Evolutionary conservation across 2,329 filamentous ascomycete genomes (phyloP), one percentile per base, ranked within the genome.

Genomic region (Pseudogymnoascus sp.): DNA sequence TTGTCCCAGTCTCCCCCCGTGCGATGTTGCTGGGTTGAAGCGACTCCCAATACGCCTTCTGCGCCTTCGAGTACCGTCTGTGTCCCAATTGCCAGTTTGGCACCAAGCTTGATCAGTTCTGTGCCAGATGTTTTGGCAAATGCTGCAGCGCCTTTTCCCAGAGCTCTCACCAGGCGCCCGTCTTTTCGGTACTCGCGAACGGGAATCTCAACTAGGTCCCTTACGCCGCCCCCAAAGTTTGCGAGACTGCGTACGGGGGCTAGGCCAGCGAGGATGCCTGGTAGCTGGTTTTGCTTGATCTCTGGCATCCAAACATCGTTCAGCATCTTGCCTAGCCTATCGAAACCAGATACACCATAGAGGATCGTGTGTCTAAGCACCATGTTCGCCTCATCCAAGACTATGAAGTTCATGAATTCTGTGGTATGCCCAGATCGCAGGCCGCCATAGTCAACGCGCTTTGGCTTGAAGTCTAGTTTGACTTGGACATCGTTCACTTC

Each of bases 361-460:
- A 97, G 86, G 69, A 99, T 97, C 26, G 90, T 89, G 73, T 93
- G 93, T 11, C 90, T 85, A 62, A 99, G 82, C 5, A 89, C 84
- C 82, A 99, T 89, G 66, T 93, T 87, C 1, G 95, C 87, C 68
- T 90, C 88, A 69, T 99, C 95, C 1, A 99, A 83, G 12, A 93
- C 90, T 67, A 99, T 83, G 73, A 99, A 97, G 75, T 99, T 99
- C 93, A 97, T 97, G 71, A 99, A 96, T 74, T 99, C 95, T 0
- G 91, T 96, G 0, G 95, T 97, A 68, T 91, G 91, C 1, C 95
- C 95, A 1, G 95, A 97, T 26, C 93, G 87, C 3, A 99, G 83
- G 3, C 93, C 93, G 0, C 87, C 90, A 70, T 99, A 99, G 74
- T 99, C 93, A 16, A 99, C 91, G n/a, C 91, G 86, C 76, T 99